A percentile compares a stretch with the other conserved stretches of the same genome.
Evolutionary conservation across 192 early-diverging fungal species (phyloP).

Genomic region (Backusella tarrabulga): DNA sequence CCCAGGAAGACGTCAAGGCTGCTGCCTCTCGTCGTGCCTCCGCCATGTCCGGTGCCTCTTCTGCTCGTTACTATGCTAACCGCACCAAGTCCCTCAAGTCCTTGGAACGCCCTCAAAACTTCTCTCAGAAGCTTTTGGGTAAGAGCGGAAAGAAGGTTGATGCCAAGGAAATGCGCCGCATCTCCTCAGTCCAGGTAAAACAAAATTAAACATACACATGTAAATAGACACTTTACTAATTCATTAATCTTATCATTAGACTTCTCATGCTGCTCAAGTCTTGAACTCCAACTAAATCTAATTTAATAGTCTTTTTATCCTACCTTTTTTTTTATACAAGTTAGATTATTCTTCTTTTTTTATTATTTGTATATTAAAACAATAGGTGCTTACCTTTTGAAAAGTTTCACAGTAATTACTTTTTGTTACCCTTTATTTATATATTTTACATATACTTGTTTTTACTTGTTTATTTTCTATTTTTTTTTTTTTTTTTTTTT

Average conservation of each 20-base stretch:
- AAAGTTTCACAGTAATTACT: constrained; percentile 1
- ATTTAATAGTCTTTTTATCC: neutral
- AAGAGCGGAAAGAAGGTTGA: constrained; percentile 59
- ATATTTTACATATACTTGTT: neutral
- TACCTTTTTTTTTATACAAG: constrained; percentile 8
- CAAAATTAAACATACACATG: neutral
- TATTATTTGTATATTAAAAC: constrained; percentile 11
- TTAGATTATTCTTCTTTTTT: neutral
- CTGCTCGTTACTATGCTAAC: constrained; percentile 38
- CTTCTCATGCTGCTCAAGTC: constrained; percentile 31
- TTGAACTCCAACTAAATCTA: constrained; percentile 20
- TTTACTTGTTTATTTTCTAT: neutral
- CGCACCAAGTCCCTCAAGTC: constrained; percentile 35
- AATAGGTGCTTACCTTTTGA: constrained; percentile 5
- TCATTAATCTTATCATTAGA: neutral
- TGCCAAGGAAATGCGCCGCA: constrained; percentile 67
- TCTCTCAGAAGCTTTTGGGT: constrained; percentile 36
- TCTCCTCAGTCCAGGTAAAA: constrained; percentile 65
- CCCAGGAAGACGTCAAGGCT: constrained; percentile 23
- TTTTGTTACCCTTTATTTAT: constrained; percentile 5
- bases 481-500: neutral
- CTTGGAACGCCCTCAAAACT: constrained; percentile 29
- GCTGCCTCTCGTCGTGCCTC: constrained; percentile 22
- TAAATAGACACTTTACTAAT: neutral
- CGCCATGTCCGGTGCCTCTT: constrained; percentile 33